Evolutionary conservation across 805 yeast genomes (phyloP).

Genomic region (Saccharomycopsis vini): DNA sequence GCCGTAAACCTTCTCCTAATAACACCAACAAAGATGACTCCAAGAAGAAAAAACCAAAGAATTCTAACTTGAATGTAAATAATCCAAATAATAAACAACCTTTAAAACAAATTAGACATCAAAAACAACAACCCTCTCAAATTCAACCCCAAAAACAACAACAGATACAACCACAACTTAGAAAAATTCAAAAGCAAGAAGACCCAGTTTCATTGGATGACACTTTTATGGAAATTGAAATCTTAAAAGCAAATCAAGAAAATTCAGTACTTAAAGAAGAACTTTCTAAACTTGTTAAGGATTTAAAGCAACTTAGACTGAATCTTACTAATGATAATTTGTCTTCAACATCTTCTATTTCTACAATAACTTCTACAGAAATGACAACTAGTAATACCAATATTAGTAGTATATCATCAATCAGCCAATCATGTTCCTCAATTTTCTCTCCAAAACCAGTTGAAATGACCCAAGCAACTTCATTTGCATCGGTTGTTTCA

Average conservation of each 20-base stretch:
- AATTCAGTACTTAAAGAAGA: conserved; percentile 35
- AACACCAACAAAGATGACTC: conserved; percentile 2
- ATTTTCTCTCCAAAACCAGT: not conserved
- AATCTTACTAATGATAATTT: conserved; percentile 3
- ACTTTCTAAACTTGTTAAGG: conserved; percentile 36
- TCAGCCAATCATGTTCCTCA: too few relatives aligned
- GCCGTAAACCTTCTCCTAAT: conserved; percentile 30
- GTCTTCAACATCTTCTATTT: not conserved
- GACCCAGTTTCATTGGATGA: conserved; percentile 13
- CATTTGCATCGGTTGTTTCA: not conserved
- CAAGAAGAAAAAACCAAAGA: not conserved
- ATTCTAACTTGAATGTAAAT: not conserved
- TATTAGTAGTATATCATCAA: not conserved
- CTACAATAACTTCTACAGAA: not conserved
- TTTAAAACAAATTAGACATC: too few relatives aligned
- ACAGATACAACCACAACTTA: too few relatives aligned
- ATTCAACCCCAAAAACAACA: not conserved
- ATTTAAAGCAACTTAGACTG: conserved; percentile 30
- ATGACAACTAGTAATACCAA: not conserved
- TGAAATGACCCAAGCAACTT: not conserved
- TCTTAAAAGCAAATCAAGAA: conserved; percentile 36
- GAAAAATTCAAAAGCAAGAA: not conserved
- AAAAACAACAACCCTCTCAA: not conserved
- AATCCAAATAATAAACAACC: not conserved
- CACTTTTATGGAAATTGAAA: conserved; percentile 30